A percentile compares a stretch with the other conserved stretches of the same genome.
These are phyloP conservation scores for Gossypium aridum DNA, from an alignment of 441 rosid species.

Conservation along the genomic window DNA sequence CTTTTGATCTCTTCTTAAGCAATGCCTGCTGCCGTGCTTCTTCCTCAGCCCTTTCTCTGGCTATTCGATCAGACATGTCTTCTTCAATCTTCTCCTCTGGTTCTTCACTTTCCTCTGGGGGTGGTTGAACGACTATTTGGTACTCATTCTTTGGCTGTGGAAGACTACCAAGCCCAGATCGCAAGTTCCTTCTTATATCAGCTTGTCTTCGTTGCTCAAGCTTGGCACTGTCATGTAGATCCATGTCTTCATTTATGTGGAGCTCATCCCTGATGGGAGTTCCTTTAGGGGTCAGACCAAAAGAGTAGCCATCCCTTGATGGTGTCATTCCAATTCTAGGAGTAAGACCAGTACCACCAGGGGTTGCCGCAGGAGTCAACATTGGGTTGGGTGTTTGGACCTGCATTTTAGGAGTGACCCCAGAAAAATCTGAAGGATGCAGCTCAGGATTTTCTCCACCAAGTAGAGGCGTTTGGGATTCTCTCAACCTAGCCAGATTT, in stretches of 20 bases:
- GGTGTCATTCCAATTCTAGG: constrained; percentile 94
- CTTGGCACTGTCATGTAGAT: constrained; percentile 64
- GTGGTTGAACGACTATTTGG: constrained; percentile 77
- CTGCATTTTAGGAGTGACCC: constrained; percentile 91
- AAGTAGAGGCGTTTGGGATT: constrained; percentile 95
- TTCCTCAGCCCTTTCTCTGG: constrained; percentile 90
- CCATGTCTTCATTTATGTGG: constrained; percentile 89
- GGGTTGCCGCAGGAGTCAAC: constrained; percentile 86
- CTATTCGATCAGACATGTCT: constrained; percentile 94
- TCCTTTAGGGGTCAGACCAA: constrained; percentile 81
- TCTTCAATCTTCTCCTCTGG: constrained; percentile 93
- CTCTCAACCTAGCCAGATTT: constrained; percentile 87
- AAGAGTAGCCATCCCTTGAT: constrained; percentile 72
- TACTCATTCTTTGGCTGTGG: constrained; percentile 96
- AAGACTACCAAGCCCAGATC: constrained; percentile 63
- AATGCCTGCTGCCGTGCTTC: constrained; percentile 81
- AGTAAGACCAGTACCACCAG: constrained; percentile 71
- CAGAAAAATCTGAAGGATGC: constrained; percentile 99
- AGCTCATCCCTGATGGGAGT: constrained; percentile 97
- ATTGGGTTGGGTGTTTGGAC: constrained; percentile 90
- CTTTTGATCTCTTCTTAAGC: constrained; percentile 95
- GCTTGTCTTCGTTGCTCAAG: constrained; percentile 74
- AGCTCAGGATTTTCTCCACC: constrained; percentile 98
- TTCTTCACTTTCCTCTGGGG: constrained; percentile 78
- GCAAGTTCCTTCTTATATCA: constrained; percentile 73